Percentiles rank a stretch among this genome's conserved stretches.
These are phyloP conservation scores for Chalaropsis thielavioides DNA, from an alignment of 2,329 filamentous ascomycete species.

Conservation along the genomic window DNA sequence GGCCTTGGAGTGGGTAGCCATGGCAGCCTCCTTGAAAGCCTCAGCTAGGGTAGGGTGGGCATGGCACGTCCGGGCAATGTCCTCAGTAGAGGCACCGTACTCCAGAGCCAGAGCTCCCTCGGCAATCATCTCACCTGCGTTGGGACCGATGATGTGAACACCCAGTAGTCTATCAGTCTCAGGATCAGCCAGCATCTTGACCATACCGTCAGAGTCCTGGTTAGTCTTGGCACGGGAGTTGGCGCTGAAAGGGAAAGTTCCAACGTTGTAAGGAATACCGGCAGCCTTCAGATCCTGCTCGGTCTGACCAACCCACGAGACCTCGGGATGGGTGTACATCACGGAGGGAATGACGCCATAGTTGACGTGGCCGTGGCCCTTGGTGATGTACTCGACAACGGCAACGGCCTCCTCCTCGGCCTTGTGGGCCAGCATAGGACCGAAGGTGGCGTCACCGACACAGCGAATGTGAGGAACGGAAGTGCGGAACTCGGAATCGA, in stretches of 20 bases:
- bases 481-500: slow-evolving; percentile 97
- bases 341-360: slow-evolving; percentile 94
- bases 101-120: slow-evolving; percentile 90
- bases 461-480: slow-evolving; percentile 95
- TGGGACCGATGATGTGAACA: slow-evolving; percentile 89
- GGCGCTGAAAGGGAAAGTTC: slow-evolving; percentile 92
- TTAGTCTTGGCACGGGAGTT: slow-evolving; percentile 99
- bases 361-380: slow-evolving; percentile 97
- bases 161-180: slow-evolving; percentile 93
- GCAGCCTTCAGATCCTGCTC: slow-evolving; percentile 88
- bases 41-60: slow-evolving; percentile 92
- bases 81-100: slow-evolving; percentile 90
- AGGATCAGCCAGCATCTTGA: slow-evolving; percentile 93
- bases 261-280: slow-evolving; percentile 82
- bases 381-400: slow-evolving; percentile 91
- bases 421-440: slow-evolving; percentile 98
- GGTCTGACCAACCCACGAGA: slow-evolving; percentile 96
- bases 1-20: slow-evolving; percentile 89
- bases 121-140: slow-evolving; percentile 98
- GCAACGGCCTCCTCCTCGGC: slow-evolving; percentile 96
- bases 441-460: slow-evolving; percentile 91
- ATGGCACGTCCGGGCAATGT: slow-evolving; percentile 88
- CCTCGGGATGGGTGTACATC: slow-evolving; percentile 99
- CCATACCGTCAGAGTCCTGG: slow-evolving; percentile 84
- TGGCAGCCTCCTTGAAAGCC: slow-evolving; percentile 98